Evolutionary conservation across 768 basidiomycete genomes (phyloP), one percentile per base, ranked within the genome.

Genomic region (Naganishia vaughanmartiniae): DNA sequence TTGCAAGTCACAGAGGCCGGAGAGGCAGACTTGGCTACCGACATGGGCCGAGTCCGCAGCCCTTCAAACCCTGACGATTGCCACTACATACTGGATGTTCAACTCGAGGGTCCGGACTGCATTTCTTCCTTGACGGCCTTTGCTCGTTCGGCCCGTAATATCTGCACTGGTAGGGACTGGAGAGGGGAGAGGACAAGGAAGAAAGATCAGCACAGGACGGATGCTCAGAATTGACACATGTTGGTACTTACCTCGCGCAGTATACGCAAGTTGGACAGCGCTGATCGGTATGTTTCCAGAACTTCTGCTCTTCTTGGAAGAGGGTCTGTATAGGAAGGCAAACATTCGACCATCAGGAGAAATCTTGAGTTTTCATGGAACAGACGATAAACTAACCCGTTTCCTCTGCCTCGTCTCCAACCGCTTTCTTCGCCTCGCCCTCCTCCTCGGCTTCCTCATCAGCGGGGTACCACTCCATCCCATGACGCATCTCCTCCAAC

Each of bases 401-500:
- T 21, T 30, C 70, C 63, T 11, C 69, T 54, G 36, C 66, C 60
- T 69, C 56, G 51, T 46, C 63, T 5, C 60, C 71, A 33, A 28
- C 55, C 39, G 34, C 65, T 34, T 67, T 69, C 36, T 66, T 51
- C 34, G 14, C 56, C 45, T 28, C 57, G 31, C 33, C n/a, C n/a
- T 66, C 65, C 54, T 58, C 42, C 34, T 67, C 66, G 17, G 34
- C 66, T 26, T 54, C 60, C 46, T 68, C 58, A 28, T 65, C 67
- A 31, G 74, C 42, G 45, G 74, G 71, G 28, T 74, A 54, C 72
- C 75, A 75, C 67, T 73, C 74, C 71, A 76, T 28, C 14, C 74
- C 19, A 56, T 71, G 68, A 4, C 65, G 69, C 65, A 78, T 66
- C 34, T 24, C 46, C 57, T 71, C 70, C 9, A 69, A 26, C 55